Evolutionary conservation across 1,284 basidiomycete species (phyloP), one percentile per base, ranked within the genome.

Genomic region (Heliocybe sulcata): DNA sequence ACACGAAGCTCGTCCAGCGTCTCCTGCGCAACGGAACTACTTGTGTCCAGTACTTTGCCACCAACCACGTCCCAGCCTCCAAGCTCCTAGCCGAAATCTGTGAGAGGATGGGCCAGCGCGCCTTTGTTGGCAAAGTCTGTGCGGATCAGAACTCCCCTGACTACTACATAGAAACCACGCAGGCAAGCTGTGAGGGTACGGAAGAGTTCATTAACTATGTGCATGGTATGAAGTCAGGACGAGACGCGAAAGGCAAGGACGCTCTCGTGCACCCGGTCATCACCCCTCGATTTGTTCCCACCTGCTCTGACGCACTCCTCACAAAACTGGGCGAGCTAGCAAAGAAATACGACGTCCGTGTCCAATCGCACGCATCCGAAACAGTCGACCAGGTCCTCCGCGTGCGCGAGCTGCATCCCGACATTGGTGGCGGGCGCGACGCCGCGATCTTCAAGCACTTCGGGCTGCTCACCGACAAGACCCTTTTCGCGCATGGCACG

Each of bases 301-400:
- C 70, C 0, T 74, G 72, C 61, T 65, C 69, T 9, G 61, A 67
- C 42, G 65, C 64, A 23, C 61, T 74, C 19, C 61, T 74, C 0
- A 47, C 52, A 1, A 66, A 63, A 0, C 58, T 75, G 4, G 66
- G 62, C 2, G 58, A 61, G 3, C 53, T 77, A 1, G 65, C 69
- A 0, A 48, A 59, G 20, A 60, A 66, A 38, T 57, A 63, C 11
- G 60, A 59, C 19, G 58, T 72, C 9, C 61, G 69, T 38, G 57
- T 76, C 2, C 74, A 75, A 60, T 71, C 67, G 35, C 75, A 77
- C 59, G 65, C 76, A 64, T 69, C 72, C 48, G 73, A 75, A 59
- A 65, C 69, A 6, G 57, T 60, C 26, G 73, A 72, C 54, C 69
- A 73, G 60, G 69, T 74, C 25, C 67, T 68, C 23, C 69, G 69